Evolutionary conservation across 805 yeast species (phyloP).

Genomic region (Myxozyma kluyveri): DNA sequence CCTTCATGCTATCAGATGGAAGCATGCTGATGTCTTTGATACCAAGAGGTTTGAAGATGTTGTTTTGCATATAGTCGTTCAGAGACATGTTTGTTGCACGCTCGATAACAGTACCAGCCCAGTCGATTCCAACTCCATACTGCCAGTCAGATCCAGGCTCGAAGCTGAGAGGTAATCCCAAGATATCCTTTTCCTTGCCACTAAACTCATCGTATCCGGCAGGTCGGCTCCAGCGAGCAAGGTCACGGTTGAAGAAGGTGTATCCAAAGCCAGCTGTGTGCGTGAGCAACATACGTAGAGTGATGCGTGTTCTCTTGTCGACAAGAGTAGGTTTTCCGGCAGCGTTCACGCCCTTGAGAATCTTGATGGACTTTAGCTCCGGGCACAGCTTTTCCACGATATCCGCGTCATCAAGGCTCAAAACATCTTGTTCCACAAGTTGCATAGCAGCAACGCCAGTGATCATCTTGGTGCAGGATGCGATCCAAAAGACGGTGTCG

Average conservation of each 20-base stretch:
- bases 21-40: background rate
- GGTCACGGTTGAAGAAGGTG: conserved; percentile 35
- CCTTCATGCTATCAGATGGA: background rate
- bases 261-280: conserved; percentile 46
- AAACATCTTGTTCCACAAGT: conserved; percentile 38
- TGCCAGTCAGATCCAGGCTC: conserved; percentile 43
- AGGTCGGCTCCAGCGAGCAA: conserved; percentile 18
- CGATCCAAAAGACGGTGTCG: conserved; percentile 38
- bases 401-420: conserved; percentile 36
- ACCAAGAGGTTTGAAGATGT: conserved; percentile 39
- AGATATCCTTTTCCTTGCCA: conserved; percentile 33
- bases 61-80: conserved; percentile 35
- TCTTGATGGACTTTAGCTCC: conserved; percentile 35
- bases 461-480: conserved; percentile 39
- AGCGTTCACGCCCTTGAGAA: conserved; percentile 32
- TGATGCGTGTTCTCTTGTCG: conserved; percentile 37
- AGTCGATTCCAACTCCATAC: conserved; percentile 41
- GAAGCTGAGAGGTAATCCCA: conserved; percentile 36
- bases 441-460: conserved; percentile 39
- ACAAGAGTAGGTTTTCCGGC: conserved; percentile 34
- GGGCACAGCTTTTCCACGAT: conserved; percentile 37
- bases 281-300: conserved; percentile 39
- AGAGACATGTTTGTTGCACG: conserved; percentile 35
- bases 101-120: conserved; percentile 41
- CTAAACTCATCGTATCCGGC: conserved; percentile 18